Evolutionary conservation across 192 early-diverging fungal genomes (phyloP).

Genomic region (Helicostylum pulchrum): DNA sequence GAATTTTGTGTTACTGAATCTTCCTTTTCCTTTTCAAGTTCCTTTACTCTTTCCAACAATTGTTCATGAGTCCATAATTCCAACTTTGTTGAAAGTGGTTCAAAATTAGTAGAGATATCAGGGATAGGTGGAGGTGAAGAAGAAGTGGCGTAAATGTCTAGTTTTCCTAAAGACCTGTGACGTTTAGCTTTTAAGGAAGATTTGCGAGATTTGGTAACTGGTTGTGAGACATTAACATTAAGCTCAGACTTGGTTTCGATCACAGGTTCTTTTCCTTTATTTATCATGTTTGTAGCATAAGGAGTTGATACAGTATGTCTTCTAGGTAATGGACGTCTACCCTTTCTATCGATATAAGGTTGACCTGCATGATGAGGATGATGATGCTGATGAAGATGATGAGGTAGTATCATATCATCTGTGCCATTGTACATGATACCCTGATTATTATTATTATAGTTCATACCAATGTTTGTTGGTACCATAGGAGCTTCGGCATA

Average conservation of each 20-base stretch:
- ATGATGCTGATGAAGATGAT: too few relatives aligned
- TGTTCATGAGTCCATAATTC: conserved; percentile 23
- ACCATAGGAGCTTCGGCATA: too few relatives aligned
- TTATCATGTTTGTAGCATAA: conserved; percentile 8
- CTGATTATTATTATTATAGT: too few relatives aligned
- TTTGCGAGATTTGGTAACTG: conserved; percentile 6
- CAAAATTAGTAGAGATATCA: neutral
- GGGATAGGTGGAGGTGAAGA: conserved; percentile 1
- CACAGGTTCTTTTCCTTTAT: conserved; percentile 11
- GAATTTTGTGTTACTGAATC: conserved; percentile 3
- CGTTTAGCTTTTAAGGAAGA: conserved; percentile 4
- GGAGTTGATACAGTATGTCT: conserved; percentile 29
- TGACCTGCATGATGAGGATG: too few relatives aligned
- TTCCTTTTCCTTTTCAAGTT: conserved; percentile 28
- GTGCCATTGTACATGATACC: too few relatives aligned
- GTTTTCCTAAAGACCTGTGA: conserved; percentile 20
- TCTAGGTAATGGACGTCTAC: conserved; percentile 17
- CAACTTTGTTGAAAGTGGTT: conserved; percentile 13
- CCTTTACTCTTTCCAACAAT: conserved; percentile 18
- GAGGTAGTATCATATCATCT: too few relatives aligned
- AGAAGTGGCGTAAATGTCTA: neutral
- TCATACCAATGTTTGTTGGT: too few relatives aligned
- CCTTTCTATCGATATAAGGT: conserved; percentile 1
- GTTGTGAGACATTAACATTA: neutral
- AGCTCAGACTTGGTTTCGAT: conserved; percentile 5